Evolutionary conservation across 305 asterid species (phyloP), one percentile per base, ranked within the genome.

Genomic region (Fraxinus sp.): DNA sequence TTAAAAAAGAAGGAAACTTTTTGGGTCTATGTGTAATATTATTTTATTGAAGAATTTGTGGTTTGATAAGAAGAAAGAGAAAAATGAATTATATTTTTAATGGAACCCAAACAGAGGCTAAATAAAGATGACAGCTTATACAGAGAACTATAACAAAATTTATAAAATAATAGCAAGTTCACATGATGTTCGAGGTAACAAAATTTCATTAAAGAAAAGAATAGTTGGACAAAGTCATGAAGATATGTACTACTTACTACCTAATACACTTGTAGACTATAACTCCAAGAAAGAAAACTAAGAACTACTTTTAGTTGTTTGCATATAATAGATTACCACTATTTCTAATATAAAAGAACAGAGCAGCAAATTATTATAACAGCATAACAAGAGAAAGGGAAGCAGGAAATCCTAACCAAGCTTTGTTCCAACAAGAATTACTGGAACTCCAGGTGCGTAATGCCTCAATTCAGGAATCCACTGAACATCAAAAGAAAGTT

Each of bases 381-480:
- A n/a, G 30, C 62, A 32, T 80, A 28, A 80, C 75, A 52, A 83
- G 71, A 74, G 74, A 82, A 78, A 64, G 82, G 76, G 83, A 46
- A 84, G 72, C 78, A 35, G 77, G 78, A 77, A 79, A 84, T 82
- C 36, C 94, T 88, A 0, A 91, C 94, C 94, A 77, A 86, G 89
- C 89, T 91, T 91, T 57, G 94, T 91, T 64, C 94, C 94, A 22
- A 91, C 94, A 59, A 91, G 91, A 85, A 91, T 85, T 32, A 91
- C 82, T 72, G 94, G 94, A 79, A 88, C 92, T 79, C 92, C 93
- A 57, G 94, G 93, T 80, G 93, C 94, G 86, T 89, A 91, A 84
- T 89, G 93, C 88, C 92, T 88, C 87, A 91, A 79, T 79, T 91
- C 94, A 72, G 94, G 92, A 85, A 89, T 86, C 94, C 94, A 91